Percentiles rank a stretch among this genome's conserved stretches.
Evolutionary conservation across 1,284 basidiomycete genomes (phyloP).

Genomic region (Ustilago esculenta): DNA sequence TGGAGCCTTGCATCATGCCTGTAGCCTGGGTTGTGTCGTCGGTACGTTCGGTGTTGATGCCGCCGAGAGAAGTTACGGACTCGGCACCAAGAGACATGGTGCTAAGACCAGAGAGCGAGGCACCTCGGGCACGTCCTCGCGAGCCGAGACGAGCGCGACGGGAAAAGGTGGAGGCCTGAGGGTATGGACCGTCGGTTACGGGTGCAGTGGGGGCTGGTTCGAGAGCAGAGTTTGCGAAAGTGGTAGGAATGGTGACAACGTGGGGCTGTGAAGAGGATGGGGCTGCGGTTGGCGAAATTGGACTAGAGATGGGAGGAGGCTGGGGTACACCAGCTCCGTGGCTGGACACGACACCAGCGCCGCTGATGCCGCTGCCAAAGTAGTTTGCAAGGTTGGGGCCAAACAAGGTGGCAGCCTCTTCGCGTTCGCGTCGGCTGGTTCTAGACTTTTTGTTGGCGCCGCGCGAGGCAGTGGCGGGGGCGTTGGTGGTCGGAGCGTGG

Average conservation of each 20-base stretch:
- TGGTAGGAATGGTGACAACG: background rate
- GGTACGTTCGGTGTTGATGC: constrained; percentile 25
- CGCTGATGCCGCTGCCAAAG: constrained; percentile 54
- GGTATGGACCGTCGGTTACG: constrained; percentile 2
- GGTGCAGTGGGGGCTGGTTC: background rate
- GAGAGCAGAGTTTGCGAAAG: background rate
- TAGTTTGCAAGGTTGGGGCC: constrained; percentile 60
- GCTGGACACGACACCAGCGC: constrained; percentile 47
- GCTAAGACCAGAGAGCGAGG: constrained; percentile 56
- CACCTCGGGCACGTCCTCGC: constrained; percentile 54
- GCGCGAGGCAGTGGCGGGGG: constrained; percentile 4
- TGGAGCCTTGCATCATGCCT: constrained; percentile 50
- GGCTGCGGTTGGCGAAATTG: constrained; percentile 15
- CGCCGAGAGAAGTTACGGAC: constrained; percentile 45
- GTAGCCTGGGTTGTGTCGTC: constrained; percentile 7
- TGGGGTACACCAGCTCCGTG: constrained; percentile 23
- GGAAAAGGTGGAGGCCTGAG: constrained; percentile 16
- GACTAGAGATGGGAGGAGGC: constrained; percentile 12
- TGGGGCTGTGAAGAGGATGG: constrained; percentile 1
- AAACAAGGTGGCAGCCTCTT: constrained; percentile 57
- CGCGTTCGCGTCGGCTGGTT: constrained; percentile 47
- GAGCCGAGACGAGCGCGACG: constrained; percentile 51
- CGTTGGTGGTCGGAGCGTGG: background rate
- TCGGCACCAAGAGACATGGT: constrained; percentile 52
- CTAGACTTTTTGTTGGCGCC: constrained; percentile 24